Evolutionary conservation across 1,284 basidiomycete species (phyloP).

Genomic region (Porodaedalea pini): DNA sequence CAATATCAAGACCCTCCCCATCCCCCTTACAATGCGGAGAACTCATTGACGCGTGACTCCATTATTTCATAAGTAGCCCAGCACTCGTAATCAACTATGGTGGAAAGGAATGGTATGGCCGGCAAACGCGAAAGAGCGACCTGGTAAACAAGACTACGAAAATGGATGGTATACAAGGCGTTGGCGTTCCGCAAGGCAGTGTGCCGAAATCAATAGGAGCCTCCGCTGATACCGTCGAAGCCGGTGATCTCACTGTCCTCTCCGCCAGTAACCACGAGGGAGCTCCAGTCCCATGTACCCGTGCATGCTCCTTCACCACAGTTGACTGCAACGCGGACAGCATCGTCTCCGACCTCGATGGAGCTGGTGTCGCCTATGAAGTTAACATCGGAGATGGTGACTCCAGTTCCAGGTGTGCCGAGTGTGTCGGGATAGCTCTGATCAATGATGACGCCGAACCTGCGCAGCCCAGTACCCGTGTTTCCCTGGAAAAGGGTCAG

Average conservation of each 20-base stretch:
- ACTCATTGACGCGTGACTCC: no score
- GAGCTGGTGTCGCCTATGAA: conserved; percentile 33
- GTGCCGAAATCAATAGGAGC: no score
- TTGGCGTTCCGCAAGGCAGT: no score
- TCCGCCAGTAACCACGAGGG: conserved; percentile 46
- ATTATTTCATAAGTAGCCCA: no score
- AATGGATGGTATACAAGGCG: no score
- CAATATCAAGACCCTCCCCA: no score
- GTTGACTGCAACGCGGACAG: conserved; percentile 39
- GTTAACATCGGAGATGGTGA: conserved; percentile 23
- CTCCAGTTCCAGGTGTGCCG: conserved; percentile 47
- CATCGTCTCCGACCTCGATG: conserved; percentile 35
- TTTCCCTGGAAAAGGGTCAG: conserved; percentile 34
- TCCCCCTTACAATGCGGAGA: no score
- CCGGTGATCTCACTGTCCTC: conserved; percentile 34
- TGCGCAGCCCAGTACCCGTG: conserved; percentile 36
- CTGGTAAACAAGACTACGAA: no score
- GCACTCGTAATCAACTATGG: no score
- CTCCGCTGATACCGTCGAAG: conserved; percentile 25
- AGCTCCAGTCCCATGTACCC: conserved; percentile 52
- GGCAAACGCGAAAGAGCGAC: no score
- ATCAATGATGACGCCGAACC: conserved; percentile 44
- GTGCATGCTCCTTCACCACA: conserved; percentile 43
- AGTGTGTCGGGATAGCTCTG: conserved; percentile 46
- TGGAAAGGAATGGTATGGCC: no score